These are phyloP conservation scores for Simmondsia chinensis DNA, from an alignment of 148 eudicot genomes.

Conservation along the genomic window DNA sequence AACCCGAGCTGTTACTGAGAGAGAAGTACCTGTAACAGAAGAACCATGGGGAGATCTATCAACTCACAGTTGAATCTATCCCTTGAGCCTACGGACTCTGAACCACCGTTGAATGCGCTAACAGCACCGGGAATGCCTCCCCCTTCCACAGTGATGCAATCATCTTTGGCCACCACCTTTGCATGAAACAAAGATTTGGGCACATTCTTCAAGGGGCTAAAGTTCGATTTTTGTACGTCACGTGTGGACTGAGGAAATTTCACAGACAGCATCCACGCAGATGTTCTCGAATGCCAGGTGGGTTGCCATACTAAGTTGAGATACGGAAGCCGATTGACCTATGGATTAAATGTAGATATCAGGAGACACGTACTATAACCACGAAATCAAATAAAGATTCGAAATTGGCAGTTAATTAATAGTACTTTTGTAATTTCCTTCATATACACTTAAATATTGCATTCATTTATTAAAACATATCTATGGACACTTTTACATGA, in stretches of 20 bases:
- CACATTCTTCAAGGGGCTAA: slow-evolving; percentile 20
- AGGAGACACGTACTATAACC: too few relatives aligned
- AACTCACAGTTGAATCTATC: slow-evolving; percentile 61
- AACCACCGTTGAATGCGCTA: slow-evolving; percentile 57
- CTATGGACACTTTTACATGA: too few relatives aligned
- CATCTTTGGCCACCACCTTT: slow-evolving; percentile 81
- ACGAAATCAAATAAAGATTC: too few relatives aligned
- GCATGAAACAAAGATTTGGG: slow-evolving; percentile 54
- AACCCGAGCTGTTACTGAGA: neutral
- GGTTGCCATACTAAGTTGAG: slow-evolving; percentile 76
- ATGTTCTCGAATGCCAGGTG: slow-evolving; percentile 87
- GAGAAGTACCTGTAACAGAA: slow-evolving; percentile 70
- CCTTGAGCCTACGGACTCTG: slow-evolving; percentile 40
- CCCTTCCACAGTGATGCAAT: slow-evolving; percentile 75
- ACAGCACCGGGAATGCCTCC: slow-evolving; percentile 76
- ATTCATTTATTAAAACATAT: too few relatives aligned
- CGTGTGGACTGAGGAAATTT: slow-evolving; percentile 58
- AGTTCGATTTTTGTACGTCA: slow-evolving; percentile 29
- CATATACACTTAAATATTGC: too few relatives aligned
- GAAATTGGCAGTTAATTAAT: too few relatives aligned
- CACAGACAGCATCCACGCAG: slow-evolving; percentile 80
- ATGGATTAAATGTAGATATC: slow-evolving; percentile 3
- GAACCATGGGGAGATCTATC: slow-evolving; percentile 68
- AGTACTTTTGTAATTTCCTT: too few relatives aligned
- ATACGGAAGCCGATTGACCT: slow-evolving; percentile 71